phyloP scores from a whole-genome alignment of 768 basidiomycete genomes.

The Lepiota brunneoincarnata region DNA sequence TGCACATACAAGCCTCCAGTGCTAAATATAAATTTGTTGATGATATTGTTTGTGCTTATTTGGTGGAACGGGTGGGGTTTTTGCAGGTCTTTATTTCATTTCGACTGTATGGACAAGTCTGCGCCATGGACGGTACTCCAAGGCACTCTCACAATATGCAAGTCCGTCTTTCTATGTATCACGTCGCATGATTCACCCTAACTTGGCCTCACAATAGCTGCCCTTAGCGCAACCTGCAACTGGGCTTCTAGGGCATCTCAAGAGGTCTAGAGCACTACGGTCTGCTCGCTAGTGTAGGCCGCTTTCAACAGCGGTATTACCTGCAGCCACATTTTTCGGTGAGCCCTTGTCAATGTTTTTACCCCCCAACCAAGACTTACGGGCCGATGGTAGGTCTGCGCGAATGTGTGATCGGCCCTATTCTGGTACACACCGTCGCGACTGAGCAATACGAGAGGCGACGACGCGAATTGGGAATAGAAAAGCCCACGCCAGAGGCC shows the following conservation, averaged over 20 bases:
- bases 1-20: too few relatives aligned
- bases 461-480: slow-evolving; percentile 27
- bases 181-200: slow-evolving; percentile 21
- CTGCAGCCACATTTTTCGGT: slow-evolving; percentile 80
- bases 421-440: slow-evolving; percentile 43
- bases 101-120: slow-evolving; percentile 30
- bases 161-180: slow-evolving; percentile 56
- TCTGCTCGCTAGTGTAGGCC: slow-evolving; percentile 53
- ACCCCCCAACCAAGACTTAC: background rate
- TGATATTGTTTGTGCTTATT: slow-evolving; percentile 5
- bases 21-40: too few relatives aligned
- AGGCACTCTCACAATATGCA: slow-evolving; percentile 70
- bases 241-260: slow-evolving; percentile 41
- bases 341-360: slow-evolving; percentile 22
- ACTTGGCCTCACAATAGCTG: slow-evolving; percentile 38
- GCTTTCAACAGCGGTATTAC: slow-evolving; percentile 72
- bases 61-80: background rate
- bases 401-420: slow-evolving; percentile 73
- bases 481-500: slow-evolving; percentile 10
- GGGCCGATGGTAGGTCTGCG: slow-evolving; percentile 51
- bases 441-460: slow-evolving; percentile 47
- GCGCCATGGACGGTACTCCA: slow-evolving; percentile 44
- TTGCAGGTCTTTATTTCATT: background rate
- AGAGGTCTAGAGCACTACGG: slow-evolving; percentile 45
- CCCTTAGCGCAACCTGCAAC: slow-evolving; percentile 50